These are phyloP conservation scores for Pestalotiopsis sp. DNA, from an alignment of 2,329 filamentous ascomycete genomes.

Conservation along the genomic window DNA sequence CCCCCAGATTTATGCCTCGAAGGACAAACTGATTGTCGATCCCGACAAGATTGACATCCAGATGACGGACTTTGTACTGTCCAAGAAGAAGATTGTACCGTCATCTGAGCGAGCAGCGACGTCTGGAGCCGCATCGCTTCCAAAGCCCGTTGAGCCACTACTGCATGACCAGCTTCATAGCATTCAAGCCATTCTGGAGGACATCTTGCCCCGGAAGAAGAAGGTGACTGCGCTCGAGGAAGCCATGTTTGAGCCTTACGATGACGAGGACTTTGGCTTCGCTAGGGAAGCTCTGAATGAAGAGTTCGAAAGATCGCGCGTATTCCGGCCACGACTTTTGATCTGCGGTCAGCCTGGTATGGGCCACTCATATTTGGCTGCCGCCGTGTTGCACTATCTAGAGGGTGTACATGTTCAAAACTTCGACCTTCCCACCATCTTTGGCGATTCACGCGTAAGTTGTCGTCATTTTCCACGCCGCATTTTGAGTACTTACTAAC, in stretches of 20 bases:
- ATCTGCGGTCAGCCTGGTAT: conserved; percentile 83
- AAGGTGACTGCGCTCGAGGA: conserved; percentile 89
- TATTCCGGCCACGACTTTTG: conserved; percentile 86
- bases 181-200: conserved; percentile 71
- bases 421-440: conserved; percentile 85
- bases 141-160: conserved; percentile 78
- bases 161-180: conserved; percentile 70
- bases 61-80: conserved; percentile 96
- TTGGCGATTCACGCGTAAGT: conserved; percentile 78
- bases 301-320: conserved; percentile 83
- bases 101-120: conserved; percentile 90
- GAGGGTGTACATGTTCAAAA: conserved; percentile 94
- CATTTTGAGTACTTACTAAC: conserved; percentile 17
- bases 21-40: conserved; percentile 87
- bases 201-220: conserved; percentile 81
- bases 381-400: conserved; percentile 84
- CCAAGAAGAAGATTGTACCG: conserved; percentile 92
- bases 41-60: conserved; percentile 81
- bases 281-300: conserved; percentile 73
- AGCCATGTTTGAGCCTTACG: conserved; percentile 85
- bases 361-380: conserved; percentile 89
- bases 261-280: conserved; percentile 82
- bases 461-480: background rate
- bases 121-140: conserved; percentile 80
- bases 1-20: conserved; percentile 91